phyloP scores from a whole-genome alignment of 1,284 basidiomycete genomes.

The Pyrrhoderma lamaoense region DNA sequence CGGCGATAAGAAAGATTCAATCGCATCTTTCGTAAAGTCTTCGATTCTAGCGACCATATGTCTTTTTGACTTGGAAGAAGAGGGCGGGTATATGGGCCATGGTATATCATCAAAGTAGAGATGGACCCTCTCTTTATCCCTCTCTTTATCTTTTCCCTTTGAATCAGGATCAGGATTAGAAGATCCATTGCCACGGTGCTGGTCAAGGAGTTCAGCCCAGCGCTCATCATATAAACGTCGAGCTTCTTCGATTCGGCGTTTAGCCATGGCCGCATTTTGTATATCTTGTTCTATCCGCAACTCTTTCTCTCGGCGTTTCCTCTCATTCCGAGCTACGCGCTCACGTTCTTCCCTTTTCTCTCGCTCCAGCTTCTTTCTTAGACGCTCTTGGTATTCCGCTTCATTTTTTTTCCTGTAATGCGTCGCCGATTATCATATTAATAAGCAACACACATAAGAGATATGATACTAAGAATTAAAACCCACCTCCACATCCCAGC shows the following conservation, averaged over 20 bases:
- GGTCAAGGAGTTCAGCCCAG: slow-evolving; percentile 47
- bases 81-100: slow-evolving; percentile 55
- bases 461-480: slow-evolving; percentile 3
- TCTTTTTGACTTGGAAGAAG: slow-evolving; percentile 17
- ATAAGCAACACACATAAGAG: too few relatives aligned
- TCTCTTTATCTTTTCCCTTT: neutral
- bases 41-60: slow-evolving; percentile 29
- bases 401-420: slow-evolving; percentile 62
- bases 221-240: slow-evolving; percentile 48
- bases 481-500: slow-evolving; percentile 72
- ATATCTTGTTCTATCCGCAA: slow-evolving; percentile 43
- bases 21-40: slow-evolving; percentile 49
- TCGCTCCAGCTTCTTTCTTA: slow-evolving; percentile 40
- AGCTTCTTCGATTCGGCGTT: slow-evolving; percentile 27
- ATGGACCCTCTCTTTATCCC: too few relatives aligned
- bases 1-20: slow-evolving; percentile 56
- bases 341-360: slow-evolving; percentile 38
- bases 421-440: too few relatives aligned
- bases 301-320: slow-evolving; percentile 40
- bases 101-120: slow-evolving; percentile 62
- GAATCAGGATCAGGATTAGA: too few relatives aligned
- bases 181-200: neutral
- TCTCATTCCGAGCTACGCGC: slow-evolving; percentile 48
- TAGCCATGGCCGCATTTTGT: slow-evolving; percentile 40
- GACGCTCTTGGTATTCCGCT: slow-evolving; percentile 55